A percentile compares a stretch with the other conserved stretches of the same genome.
Evolutionary conservation across 768 basidiomycete genomes (phyloP).

Genomic region (Mycena alexandri): DNA sequence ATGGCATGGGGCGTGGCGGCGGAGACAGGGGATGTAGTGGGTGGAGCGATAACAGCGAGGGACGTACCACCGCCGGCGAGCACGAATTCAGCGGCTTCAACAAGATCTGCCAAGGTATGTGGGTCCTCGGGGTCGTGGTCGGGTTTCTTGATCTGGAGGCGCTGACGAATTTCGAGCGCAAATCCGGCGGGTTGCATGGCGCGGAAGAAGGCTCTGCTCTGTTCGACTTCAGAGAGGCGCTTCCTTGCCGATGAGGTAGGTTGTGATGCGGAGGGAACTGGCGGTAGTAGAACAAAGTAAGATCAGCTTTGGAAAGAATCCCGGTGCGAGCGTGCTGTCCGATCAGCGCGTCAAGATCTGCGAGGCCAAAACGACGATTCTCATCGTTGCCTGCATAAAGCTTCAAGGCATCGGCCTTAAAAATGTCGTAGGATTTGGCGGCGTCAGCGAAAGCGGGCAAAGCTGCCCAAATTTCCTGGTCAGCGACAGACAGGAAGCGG

Average conservation of each 20-base stretch:
- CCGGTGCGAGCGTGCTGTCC: slow-evolving; percentile 32
- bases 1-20: neutral
- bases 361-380: slow-evolving; percentile 34
- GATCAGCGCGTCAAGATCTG: slow-evolving; percentile 42
- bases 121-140: slow-evolving; percentile 43
- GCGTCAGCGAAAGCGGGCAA: slow-evolving; percentile 24
- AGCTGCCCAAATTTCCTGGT: slow-evolving; percentile 38
- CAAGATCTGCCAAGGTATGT: slow-evolving; percentile 37
- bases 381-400: slow-evolving; percentile 41
- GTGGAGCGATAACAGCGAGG: neutral
- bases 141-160: slow-evolving; percentile 39
- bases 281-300: slow-evolving; percentile 38
- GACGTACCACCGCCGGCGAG: slow-evolving; percentile 23
- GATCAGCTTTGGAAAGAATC: slow-evolving; percentile 34
- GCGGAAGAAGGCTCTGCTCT: slow-evolving; percentile 37
- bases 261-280: slow-evolving; percentile 40
- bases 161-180: slow-evolving; percentile 18
- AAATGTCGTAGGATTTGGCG: slow-evolving; percentile 35
- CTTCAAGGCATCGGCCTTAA: slow-evolving; percentile 39
- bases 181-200: slow-evolving; percentile 28
- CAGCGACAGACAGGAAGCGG: slow-evolving; percentile 29
- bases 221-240: slow-evolving; percentile 37
- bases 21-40: neutral
- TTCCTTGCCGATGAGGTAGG: slow-evolving; percentile 37
- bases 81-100: slow-evolving; percentile 39